Conservation (phyloP, 2,329 filamentous ascomycete genomes). For the Chrysosporium queenslandicum region DNA sequence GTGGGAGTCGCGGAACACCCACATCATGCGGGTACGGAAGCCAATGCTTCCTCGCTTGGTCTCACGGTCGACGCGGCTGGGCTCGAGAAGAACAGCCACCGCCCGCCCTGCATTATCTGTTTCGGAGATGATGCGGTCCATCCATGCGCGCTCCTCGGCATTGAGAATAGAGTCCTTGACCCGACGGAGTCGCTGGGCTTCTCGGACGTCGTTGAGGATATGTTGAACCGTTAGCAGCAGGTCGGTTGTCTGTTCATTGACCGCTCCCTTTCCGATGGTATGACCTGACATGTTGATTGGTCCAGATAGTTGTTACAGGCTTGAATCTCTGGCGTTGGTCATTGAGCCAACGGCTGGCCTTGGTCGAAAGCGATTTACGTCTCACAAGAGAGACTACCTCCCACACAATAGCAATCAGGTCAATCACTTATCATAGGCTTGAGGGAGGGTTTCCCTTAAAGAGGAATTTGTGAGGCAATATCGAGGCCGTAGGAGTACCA, state of each 20-base stretch:
- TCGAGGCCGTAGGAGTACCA: no score
- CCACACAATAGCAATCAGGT: no score
- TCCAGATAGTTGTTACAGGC: no score
- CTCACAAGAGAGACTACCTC: no score
- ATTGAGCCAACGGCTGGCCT: no score
- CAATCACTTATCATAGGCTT: no score
- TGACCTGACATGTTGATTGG: no score
- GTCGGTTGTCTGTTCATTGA: conserved; percentile 15
- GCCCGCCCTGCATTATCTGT: conserved; percentile 28
- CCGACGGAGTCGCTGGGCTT: conserved; percentile 18
- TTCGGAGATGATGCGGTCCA: conserved; percentile 23
- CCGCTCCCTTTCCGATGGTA: not conserved
- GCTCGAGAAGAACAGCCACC: conserved; percentile 21
- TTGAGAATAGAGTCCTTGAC: conserved; percentile 12
- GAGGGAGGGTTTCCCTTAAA: no score
- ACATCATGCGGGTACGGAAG: conserved; percentile 17
- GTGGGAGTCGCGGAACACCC: conserved; percentile 18
- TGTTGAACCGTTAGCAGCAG: conserved; percentile 17
- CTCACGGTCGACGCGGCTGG: conserved; percentile 19
- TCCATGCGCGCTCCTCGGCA: conserved; percentile 19
- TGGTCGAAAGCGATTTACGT: no score
- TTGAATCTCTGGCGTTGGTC: no score
- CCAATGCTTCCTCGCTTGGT: conserved; percentile 15
- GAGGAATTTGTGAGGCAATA: no score
- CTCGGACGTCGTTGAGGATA: conserved; percentile 16